Percentiles rank a stretch among this genome's conserved stretches.
Conservation (phyloP, 1,139 yeast species). For the Pichia kudriavzevii region DNA sequence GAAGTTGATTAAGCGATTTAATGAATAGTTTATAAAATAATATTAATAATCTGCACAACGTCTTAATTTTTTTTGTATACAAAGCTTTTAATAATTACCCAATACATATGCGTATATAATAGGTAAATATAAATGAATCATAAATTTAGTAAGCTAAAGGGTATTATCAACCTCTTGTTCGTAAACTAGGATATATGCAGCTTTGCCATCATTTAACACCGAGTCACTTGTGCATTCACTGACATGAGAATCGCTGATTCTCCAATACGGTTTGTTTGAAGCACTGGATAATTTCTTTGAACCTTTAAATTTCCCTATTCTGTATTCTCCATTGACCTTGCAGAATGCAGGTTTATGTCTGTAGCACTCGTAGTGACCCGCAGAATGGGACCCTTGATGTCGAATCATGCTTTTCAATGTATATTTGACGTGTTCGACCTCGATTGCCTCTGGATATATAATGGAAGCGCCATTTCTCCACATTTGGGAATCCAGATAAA, state of each 20-base stretch:
- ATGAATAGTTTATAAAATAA: neutral
- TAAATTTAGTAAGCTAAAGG: neutral
- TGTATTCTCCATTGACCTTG: conserved; percentile 26
- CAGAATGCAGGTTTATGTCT: conserved; percentile 59
- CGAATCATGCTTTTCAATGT: conserved; percentile 64
- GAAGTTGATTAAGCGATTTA: conserved; percentile 73
- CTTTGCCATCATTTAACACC: conserved; percentile 60
- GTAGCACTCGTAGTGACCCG: conserved; percentile 86
- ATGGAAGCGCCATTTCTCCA: conserved; percentile 75
- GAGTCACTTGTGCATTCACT: conserved; percentile 54
- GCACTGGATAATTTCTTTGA: conserved; percentile 46
- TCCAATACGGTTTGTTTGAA: conserved; percentile 70
- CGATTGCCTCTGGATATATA: conserved; percentile 50
- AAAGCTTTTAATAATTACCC: neutral
- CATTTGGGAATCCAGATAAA: conserved; percentile 62
- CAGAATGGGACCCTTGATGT: conserved; percentile 83
- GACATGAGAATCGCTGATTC: conserved; percentile 68
- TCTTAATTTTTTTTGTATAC: conserved; percentile 3
- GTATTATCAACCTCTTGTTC: conserved; percentile 31
- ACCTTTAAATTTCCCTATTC: neutral
- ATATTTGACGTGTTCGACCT: conserved; percentile 38
- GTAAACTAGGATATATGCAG: conserved; percentile 78
- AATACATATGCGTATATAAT: too few relatives aligned
- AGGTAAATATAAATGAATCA: too few relatives aligned
- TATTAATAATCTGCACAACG: too few relatives aligned